Evolutionary conservation across 2,329 filamentous ascomycete genomes (phyloP), one percentile per base, ranked within the genome.

Genomic region (Talaromyces rugulosus): DNA sequence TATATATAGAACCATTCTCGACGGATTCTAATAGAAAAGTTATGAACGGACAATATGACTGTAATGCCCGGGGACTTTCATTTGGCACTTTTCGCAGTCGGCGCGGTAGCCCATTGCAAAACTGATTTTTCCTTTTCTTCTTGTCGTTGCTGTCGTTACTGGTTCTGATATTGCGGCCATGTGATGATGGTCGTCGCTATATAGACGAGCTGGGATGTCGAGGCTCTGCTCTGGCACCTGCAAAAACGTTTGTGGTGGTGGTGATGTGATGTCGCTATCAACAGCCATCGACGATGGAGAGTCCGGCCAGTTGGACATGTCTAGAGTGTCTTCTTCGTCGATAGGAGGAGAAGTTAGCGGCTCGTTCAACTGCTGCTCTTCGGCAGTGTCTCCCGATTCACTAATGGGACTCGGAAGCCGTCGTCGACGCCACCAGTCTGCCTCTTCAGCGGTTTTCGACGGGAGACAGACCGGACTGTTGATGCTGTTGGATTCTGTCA

Each of bases 31-130:
- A n/a, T 28, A 16, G 9, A 4, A 16, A 31, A 31, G 31, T 71
- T 65, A 77, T 44, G 65, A 52, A 34, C 73, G 71, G 65, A 91
- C 86, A 63, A 92, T 91, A 75, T 93, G 90, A 70, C 89, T 92
- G 71, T 91, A 92, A 72, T 93, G 90, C 1, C 90, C 90, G 0
- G 90, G 89, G 7, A 91, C 88, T 71, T 87, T 89, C 71, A 85
- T 81, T 52, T 83, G 83, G 75, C 90, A 93, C 75, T 92, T 92
- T 64, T 92, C 89, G 72, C 90, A 93, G 74, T 91, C 89, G 12
- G 87, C 83, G 65, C 89, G 81, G 77, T 89, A 92, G 57, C 90
- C 90, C 85, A 92, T 91, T 69, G 88, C 90, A 73, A 92, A 89
- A 64, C 83, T 86, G 72, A 85, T 85, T 76, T 89, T 89, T 54